Conservation (phyloP, 257 asterid species). For the Solanum sejunctum region DNA sequence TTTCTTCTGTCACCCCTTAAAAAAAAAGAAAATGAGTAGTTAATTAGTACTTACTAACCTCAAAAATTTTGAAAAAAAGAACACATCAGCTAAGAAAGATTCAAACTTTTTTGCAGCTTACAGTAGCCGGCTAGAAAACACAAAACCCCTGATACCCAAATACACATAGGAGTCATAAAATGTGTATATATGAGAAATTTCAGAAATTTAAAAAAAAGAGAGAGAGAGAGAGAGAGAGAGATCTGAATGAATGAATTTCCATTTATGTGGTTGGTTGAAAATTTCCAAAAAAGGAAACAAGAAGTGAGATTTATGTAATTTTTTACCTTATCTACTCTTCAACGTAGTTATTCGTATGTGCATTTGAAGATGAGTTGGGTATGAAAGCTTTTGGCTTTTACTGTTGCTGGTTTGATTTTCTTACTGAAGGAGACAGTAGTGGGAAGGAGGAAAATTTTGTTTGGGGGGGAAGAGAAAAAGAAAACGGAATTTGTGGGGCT, state of each 20-base stretch:
- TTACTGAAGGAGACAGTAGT: background rate
- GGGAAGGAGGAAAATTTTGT: background rate
- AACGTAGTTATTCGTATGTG: background rate
- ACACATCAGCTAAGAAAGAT: background rate
- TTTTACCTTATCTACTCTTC: background rate
- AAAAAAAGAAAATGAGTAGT: background rate
- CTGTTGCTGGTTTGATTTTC: background rate
- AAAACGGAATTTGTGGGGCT: background rate
- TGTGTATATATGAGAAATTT: background rate
- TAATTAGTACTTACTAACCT: background rate
- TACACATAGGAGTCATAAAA: background rate
- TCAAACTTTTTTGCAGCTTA: background rate
- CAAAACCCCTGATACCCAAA: background rate
- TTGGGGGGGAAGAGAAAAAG: background rate
- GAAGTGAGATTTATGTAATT: background rate
- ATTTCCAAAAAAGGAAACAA: background rate
- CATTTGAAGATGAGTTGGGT: background rate
- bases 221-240: background rate
- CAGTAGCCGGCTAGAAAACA: background rate
- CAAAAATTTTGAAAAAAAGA: background rate
- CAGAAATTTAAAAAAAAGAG: background rate
- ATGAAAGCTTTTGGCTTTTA: background rate
- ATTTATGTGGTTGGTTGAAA: background rate
- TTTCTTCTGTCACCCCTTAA: background rate
- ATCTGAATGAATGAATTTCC: background rate